Percentiles rank a stretch among this genome's conserved stretches.
phyloP scores from a whole-genome alignment of 148 eudicot genomes.

The Chenopodium suecicum region DNA sequence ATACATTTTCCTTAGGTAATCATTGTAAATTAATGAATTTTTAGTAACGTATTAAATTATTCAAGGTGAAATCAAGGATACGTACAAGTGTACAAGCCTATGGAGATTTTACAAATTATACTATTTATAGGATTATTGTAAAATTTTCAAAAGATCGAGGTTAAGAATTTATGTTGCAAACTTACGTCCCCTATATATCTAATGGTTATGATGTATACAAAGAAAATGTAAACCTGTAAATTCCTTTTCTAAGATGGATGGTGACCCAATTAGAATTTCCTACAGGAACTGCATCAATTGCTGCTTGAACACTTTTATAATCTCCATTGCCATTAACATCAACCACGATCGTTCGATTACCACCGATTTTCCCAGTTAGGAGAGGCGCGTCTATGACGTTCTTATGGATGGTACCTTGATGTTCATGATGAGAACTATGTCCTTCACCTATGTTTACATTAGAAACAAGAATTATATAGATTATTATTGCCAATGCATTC shows the following conservation, averaged over 20 bases:
- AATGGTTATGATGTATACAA: neutral
- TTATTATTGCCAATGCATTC: constrained; percentile 24
- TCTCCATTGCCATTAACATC: constrained; percentile 65
- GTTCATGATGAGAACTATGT: constrained; percentile 4
- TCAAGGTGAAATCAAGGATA: too few species aligned
- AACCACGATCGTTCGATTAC: constrained; percentile 52
- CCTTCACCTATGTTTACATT: constrained; percentile 31
- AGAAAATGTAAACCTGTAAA: constrained; percentile 46
- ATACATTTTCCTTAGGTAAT: too few species aligned
- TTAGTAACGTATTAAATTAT: too few species aligned
- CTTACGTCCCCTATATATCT: too few species aligned
- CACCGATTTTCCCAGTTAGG: constrained; percentile 40
- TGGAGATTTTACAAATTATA: too few species aligned
- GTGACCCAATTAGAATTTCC: constrained; percentile 72
- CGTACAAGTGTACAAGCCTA: too few species aligned
- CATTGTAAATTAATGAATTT: too few species aligned
- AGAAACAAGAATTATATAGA: constrained; percentile 6
- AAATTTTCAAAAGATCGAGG: too few species aligned
- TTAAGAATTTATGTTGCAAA: too few species aligned
- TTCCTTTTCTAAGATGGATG: constrained; percentile 69
- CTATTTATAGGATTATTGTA: too few species aligned
- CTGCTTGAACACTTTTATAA: constrained; percentile 69
- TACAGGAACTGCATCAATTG: constrained; percentile 68
- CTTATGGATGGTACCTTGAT: constrained; percentile 3
- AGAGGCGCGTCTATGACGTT: constrained; percentile 37